phyloP scores from a whole-genome alignment of 208 protist species.

The Acanthamoeba royreba region DNA sequence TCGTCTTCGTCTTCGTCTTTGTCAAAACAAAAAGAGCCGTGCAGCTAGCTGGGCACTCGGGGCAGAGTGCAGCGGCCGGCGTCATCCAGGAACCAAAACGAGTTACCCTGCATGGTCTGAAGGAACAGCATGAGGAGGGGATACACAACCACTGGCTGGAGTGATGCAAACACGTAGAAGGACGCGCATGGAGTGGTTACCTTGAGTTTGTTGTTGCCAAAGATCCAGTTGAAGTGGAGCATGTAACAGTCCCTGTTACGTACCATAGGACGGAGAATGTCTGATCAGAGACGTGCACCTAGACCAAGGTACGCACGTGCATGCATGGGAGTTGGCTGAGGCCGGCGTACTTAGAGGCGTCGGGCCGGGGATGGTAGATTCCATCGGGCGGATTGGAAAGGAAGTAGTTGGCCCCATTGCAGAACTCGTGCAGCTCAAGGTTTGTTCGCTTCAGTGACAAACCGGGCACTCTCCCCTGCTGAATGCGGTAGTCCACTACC shows the following conservation, averaged over 20 bases:
- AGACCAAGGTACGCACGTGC: not conserved
- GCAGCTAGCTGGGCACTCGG: no score
- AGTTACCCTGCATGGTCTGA: not conserved
- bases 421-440: slow-evolving; percentile 9
- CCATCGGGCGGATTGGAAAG: not conserved
- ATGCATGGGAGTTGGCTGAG: not conserved
- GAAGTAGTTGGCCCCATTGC: not conserved
- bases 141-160: not conserved
- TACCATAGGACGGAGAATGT: not conserved
- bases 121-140: no score
- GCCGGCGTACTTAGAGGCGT: not conserved
- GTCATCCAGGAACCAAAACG: not conserved
- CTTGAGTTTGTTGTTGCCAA: slow-evolving; percentile 16
- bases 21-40: no score
- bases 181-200: no score
- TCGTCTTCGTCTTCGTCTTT: no score
- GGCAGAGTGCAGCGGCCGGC: no score
- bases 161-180: not conserved
- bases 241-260: not conserved
- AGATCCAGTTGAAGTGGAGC: slow-evolving; percentile 22
- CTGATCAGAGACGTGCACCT: not conserved
- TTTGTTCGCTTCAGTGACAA: not conserved
- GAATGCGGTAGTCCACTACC: not conserved
- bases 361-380: not conserved
- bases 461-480: not conserved